Base-by-base conservation (phyloP, 1,284 basidiomycete species). In the Trichosporon ovoides region DNA sequence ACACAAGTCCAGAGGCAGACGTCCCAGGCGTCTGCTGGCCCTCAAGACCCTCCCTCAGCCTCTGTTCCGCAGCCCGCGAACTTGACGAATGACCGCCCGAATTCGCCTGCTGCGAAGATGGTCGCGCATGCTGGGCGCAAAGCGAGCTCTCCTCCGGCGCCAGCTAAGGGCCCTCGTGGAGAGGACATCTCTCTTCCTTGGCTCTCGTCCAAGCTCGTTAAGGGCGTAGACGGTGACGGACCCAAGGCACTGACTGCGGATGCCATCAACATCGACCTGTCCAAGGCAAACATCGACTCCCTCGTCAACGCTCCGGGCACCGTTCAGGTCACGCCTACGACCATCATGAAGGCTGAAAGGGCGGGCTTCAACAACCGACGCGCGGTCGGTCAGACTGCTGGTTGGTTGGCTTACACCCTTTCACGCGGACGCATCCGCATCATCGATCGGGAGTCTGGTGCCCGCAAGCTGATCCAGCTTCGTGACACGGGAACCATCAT, bases 401-500 rank as follows among this genome's bases (percentile, higher is more conserved):
- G 48, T 14, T 76, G 69, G 68, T 52, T 76, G 12, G 72, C 68
- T 0, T 76, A 76, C 58, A 63, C 68, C 3, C 54, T 73, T 16
- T 55, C 67, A 0, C 66, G 66, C 57, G 74, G 70, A 10, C 65
- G 70, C 12, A 59, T 74, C 22, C 62, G 74, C 16, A 60, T 74
- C 11, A 68, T 74, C 36, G 71, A 74, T 62, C 55, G 57, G 36
- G 33, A 35, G 2, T 64, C 70, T 16, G 73, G 69, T n/a, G 67
- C 69, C 13, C 66, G 67, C 20, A 59, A 68, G 13, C 53, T 71
- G 7, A 61, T 73, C 37, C 66, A 69, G 52, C 59, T 69, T 7
- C 61, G 63, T 2, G 51, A 54, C 7, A 53, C 58, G 0, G 68
- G 67, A n/a, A 55, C 64, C 14, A 57, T 73, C 18, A 11, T 70